These are phyloP conservation scores for Rubroboletus pulcherrimus DNA, from an alignment of 768 basidiomycete genomes.

Conservation along the genomic window DNA sequence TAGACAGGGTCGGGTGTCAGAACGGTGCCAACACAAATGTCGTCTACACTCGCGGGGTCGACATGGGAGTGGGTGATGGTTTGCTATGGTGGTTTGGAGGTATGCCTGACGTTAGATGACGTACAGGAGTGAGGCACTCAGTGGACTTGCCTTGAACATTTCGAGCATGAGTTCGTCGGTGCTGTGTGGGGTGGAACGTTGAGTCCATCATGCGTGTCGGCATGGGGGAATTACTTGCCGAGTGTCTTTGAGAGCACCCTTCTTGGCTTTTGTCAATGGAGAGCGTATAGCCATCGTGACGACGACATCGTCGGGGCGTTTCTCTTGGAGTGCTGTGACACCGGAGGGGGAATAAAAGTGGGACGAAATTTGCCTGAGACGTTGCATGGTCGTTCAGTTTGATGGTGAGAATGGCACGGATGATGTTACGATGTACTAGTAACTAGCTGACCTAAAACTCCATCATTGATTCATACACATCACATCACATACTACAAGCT, in stretches of 20 bases:
- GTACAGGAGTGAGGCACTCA: neutral
- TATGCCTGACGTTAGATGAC: neutral
- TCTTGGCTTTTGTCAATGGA: conserved; percentile 71
- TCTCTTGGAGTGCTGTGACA: conserved; percentile 48
- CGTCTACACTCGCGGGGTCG: conserved; percentile 63
- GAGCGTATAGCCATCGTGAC: conserved; percentile 78
- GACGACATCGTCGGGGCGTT: conserved; percentile 73
- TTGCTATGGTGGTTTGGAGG: conserved; percentile 39
- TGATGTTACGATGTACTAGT: too few species aligned
- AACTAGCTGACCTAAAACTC: too few species aligned
- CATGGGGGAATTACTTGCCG: conserved; percentile 36
- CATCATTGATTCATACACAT: too few species aligned
- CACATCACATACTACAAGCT: too few species aligned
- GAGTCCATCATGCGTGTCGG: neutral
- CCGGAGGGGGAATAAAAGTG: conserved; percentile 50
- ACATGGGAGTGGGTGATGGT: conserved; percentile 54
- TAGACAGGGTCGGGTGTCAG: conserved; percentile 63
- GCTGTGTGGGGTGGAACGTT: conserved; percentile 33
- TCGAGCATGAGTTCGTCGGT: conserved; percentile 78
- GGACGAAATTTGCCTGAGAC: conserved; percentile 60
- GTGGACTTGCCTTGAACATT: conserved; percentile 61
- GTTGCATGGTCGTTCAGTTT: conserved; percentile 40
- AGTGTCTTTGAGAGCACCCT: conserved; percentile 71
- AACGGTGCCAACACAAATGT: conserved; percentile 79
- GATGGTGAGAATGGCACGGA: neutral